phyloP scores from a whole-genome alignment of 2,329 filamentous ascomycete genomes.

The Trichoderma oligosporum region DNA sequence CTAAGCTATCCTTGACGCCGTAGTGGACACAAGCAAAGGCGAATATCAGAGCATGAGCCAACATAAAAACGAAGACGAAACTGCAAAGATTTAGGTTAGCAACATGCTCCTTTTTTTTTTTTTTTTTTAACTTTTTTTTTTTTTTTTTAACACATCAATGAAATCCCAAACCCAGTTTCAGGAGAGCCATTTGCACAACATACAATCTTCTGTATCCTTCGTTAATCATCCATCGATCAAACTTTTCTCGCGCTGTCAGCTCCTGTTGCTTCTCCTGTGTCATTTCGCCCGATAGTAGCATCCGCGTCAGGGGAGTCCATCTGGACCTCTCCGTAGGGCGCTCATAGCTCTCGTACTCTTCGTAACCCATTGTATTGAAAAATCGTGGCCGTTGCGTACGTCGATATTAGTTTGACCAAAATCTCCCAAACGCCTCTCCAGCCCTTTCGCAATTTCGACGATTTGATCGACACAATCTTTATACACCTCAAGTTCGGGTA shows the following conservation, averaged over 20 bases:
- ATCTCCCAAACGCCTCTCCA: too few species aligned
- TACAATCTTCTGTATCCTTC: constrained; percentile 79
- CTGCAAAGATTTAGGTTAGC: constrained; percentile 38
- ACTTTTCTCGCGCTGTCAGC: constrained; percentile 65
- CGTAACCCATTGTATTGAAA: constrained; percentile 29
- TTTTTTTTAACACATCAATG: not conserved
- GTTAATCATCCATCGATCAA: constrained; percentile 86
- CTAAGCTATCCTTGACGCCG: constrained; percentile 70
- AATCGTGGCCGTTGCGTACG: too few species aligned
- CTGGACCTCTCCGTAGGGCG: constrained; percentile 64
- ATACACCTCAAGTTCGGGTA: too few species aligned
- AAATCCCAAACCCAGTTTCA: too few species aligned
- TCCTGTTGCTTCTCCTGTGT: constrained; percentile 68
- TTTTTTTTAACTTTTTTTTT: too few species aligned
- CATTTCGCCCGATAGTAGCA: constrained; percentile 80
- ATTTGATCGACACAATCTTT: too few species aligned
- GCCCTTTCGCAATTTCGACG: too few species aligned
- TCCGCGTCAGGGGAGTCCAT: constrained; percentile 78
- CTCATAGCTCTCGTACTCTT: constrained; percentile 30
- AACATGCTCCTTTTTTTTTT: not conserved
- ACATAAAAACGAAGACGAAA: constrained; percentile 71
- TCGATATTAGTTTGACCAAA: not conserved
- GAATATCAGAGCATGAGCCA: constrained; percentile 73
- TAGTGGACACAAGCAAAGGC: constrained; percentile 78
- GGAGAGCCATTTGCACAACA: constrained; percentile 32